These are phyloP conservation scores for Candida pini DNA, from an alignment of 805 yeast genomes.

Conservation along the genomic window DNA sequence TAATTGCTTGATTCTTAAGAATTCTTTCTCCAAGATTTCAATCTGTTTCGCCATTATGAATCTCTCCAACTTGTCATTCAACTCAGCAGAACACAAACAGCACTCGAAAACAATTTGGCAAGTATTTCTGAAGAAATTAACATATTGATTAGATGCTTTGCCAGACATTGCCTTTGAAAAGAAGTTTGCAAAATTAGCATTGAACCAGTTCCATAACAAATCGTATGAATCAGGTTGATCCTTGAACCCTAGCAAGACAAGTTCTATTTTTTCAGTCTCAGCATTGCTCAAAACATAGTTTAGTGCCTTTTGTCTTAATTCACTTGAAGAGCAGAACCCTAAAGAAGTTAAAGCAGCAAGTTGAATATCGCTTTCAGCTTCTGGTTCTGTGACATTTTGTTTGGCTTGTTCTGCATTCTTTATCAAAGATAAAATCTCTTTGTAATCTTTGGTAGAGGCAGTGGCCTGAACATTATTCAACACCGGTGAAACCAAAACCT, in stretches of 20 bases:
- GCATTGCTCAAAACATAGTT: conserved; percentile 54
- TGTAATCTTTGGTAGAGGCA: conserved; percentile 46
- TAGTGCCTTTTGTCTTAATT: conserved; percentile 46
- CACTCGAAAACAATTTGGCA: conserved; percentile 35
- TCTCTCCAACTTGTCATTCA: conserved; percentile 12
- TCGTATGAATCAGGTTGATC: conserved; percentile 28
- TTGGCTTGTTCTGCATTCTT: conserved; percentile 44
- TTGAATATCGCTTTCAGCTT: conserved; percentile 37
- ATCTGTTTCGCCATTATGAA: conserved; percentile 18
- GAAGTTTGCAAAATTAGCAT: conserved; percentile 47
- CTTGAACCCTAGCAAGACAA: conserved; percentile 51
- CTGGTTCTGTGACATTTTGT: conserved; percentile 26
- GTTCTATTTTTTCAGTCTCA: conserved; percentile 48
- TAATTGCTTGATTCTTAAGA: conserved; percentile 12
- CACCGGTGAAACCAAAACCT: conserved; percentile 40
- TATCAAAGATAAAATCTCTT: conserved; percentile 48
- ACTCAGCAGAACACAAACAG: conserved; percentile 16
- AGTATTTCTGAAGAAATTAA: conserved; percentile 42
- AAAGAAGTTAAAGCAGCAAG: conserved; percentile 51
- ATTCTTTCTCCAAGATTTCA: conserved; percentile 19
- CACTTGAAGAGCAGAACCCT: conserved; percentile 41
- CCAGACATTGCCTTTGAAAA: conserved; percentile 37
- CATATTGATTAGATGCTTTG: conserved; percentile 34
- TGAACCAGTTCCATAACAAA: conserved; percentile 54
- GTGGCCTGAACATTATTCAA: conserved; percentile 26